Evolutionary conservation across 306 rosid genomes (phyloP).

Genomic region (Rosa multiflora): DNA sequence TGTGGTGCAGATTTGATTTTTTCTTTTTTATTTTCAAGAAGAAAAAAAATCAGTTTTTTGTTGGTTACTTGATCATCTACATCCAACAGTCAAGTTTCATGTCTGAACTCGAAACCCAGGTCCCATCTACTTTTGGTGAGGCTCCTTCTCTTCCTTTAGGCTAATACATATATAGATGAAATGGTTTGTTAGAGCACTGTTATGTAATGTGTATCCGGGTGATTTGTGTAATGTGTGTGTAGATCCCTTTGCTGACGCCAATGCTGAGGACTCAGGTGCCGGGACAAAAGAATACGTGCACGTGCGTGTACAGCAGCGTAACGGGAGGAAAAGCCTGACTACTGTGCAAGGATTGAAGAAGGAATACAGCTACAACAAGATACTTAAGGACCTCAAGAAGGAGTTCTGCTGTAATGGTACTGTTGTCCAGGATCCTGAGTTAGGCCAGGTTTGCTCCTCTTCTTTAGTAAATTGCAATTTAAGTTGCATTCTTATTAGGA

Average conservation of each 20-base stretch:
- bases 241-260: constrained; percentile 61
- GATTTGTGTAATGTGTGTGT: neutral
- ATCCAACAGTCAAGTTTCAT: constrained; percentile 45
- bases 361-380: constrained; percentile 51
- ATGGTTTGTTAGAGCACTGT: neutral
- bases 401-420: constrained; percentile 57
- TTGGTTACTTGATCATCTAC: constrained; percentile 32
- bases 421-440: constrained; percentile 50
- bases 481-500: neutral
- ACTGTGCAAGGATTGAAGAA: constrained; percentile 57
- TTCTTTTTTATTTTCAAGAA: neutral
- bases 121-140: constrained; percentile 49
- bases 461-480: neutral
- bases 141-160: neutral
- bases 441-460: constrained; percentile 42
- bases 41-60: constrained; percentile 6
- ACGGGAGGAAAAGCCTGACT: constrained; percentile 47
- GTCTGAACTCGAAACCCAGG: constrained; percentile 47
- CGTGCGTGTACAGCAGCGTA: constrained; percentile 47
- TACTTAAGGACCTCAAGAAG: constrained; percentile 50
- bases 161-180: neutral
- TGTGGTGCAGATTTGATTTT: constrained; percentile 20
- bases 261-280: constrained; percentile 55
- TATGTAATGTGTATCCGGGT: neutral
- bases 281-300: constrained; percentile 53